A percentile compares a stretch with the other conserved stretches of the same genome.
Evolutionary conservation across 228 moss, liverwort and hornwort species (phyloP).

Genomic region (Sphagnum magellanicum): DNA sequence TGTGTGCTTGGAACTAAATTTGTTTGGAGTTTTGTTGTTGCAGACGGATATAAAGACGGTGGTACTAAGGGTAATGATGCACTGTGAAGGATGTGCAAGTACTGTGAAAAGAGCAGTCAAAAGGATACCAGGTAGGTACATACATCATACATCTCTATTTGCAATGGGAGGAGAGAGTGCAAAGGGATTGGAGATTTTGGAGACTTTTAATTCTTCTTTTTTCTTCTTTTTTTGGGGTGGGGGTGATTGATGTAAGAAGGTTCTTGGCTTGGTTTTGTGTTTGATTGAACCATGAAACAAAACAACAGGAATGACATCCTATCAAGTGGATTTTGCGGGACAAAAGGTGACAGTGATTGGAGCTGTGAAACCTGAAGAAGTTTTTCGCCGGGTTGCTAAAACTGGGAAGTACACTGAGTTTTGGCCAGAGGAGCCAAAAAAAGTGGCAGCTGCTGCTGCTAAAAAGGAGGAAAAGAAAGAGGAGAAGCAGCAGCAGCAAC

Average conservation of each 20-base stretch:
- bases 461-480: slow-evolving; percentile 16
- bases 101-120: slow-evolving; percentile 39
- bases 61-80: slow-evolving; percentile 46
- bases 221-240: too few species aligned
- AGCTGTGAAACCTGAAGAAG: slow-evolving; percentile 35
- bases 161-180: too few species aligned
- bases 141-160: too few species aligned
- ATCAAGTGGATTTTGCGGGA: slow-evolving; percentile 38
- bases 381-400: slow-evolving; percentile 34
- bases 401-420: slow-evolving; percentile 47
- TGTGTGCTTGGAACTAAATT: too few species aligned
- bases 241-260: too few species aligned
- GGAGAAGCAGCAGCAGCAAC: slow-evolving; percentile 15
- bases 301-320: slow-evolving; percentile 25
- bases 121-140: slow-evolving; percentile 31
- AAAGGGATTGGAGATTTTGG: too few species aligned
- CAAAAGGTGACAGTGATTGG: slow-evolving; percentile 46
- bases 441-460: too few species aligned
- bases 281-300: too few species aligned
- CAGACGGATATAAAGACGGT: slow-evolving; percentile 23
- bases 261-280: too few species aligned
- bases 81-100: slow-evolving; percentile 52
- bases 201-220: too few species aligned
- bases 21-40: neutral
- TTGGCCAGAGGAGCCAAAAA: neutral